Conservation (phyloP, 768 basidiomycete genomes). For the Hygrocybe punicea region DNA sequence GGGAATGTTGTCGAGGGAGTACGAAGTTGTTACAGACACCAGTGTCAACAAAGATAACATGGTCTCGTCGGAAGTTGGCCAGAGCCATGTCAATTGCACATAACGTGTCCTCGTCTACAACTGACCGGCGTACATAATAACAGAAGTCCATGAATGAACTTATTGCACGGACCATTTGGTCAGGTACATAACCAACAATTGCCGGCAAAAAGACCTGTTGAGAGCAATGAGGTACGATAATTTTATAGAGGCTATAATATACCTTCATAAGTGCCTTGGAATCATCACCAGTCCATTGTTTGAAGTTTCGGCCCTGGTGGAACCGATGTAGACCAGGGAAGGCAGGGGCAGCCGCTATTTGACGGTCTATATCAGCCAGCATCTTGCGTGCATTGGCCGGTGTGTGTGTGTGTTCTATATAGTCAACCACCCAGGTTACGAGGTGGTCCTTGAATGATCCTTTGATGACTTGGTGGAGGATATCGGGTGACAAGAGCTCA, state of each 20-base stretch:
- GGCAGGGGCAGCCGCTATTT: constrained; percentile 4
- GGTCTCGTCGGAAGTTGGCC: constrained; percentile 10
- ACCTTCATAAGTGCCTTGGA: constrained; percentile 15
- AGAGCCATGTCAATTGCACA: constrained; percentile 4
- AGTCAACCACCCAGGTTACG: constrained; percentile 35
- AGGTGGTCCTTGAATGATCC: constrained; percentile 43
- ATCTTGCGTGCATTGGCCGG: constrained; percentile 20
- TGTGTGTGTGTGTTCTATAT: constrained; percentile 20
- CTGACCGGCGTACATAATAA: constrained; percentile 16
- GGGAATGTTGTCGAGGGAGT: no score
- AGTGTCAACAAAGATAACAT: constrained; percentile 12
- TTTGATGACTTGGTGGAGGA: constrained; percentile 43
- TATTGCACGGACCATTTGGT: constrained; percentile 13
- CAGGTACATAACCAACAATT: constrained; percentile 16
- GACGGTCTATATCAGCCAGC: constrained; percentile 34
- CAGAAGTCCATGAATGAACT: constrained; percentile 23
- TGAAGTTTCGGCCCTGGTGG: constrained; percentile 7
- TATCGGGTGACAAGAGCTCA: constrained; percentile 31
- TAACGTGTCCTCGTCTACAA: constrained; percentile 10
- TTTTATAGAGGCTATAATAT: not conserved
- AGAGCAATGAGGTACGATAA: no score
- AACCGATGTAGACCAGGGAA: constrained; percentile 10
- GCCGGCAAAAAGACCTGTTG: constrained; percentile 22
- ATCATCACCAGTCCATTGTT: constrained; percentile 14
- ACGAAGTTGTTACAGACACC: not conserved